Conservation (phyloP, 352 stramenopile species). For the Peronospora tabacina region DNA sequence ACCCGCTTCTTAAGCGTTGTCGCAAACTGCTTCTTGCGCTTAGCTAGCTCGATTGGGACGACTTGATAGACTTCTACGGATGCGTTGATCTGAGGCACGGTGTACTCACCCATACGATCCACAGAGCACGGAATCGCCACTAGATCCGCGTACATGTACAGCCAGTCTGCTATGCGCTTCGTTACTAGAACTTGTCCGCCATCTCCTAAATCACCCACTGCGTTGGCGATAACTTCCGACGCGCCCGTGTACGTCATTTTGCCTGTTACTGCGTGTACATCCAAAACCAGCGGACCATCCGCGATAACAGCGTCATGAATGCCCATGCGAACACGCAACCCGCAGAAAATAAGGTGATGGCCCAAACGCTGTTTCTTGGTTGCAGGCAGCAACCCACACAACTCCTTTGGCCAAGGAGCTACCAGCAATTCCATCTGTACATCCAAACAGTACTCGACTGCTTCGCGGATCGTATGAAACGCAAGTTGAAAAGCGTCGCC, state of each 20-base stretch:
- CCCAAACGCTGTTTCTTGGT: slow-evolving; percentile 33
- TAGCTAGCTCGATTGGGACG: slow-evolving; percentile 21
- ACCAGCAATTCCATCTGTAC: slow-evolving; percentile 44
- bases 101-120: slow-evolving; percentile 35
- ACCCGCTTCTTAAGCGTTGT: slow-evolving; percentile 28
- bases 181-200: slow-evolving; percentile 54
- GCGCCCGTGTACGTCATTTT: slow-evolving; percentile 55
- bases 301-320: slow-evolving; percentile 40
- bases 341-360: slow-evolving; percentile 35
- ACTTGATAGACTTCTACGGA: slow-evolving; percentile 40
- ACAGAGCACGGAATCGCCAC: slow-evolving; percentile 28
- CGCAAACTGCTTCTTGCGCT: slow-evolving; percentile 35
- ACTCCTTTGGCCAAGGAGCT: slow-evolving; percentile 40
- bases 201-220: slow-evolving; percentile 44
- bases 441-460: slow-evolving; percentile 50
- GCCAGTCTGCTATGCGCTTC: slow-evolving; percentile 37
- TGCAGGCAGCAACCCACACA: slow-evolving; percentile 32
- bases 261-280: slow-evolving; percentile 42
- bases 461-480: slow-evolving; percentile 48
- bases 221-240: slow-evolving; percentile 43
- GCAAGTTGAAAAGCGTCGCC: slow-evolving; percentile 52
- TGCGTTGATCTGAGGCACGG: slow-evolving; percentile 31
- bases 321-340: slow-evolving; percentile 51
- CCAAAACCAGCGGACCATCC: slow-evolving; percentile 31
- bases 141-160: slow-evolving; percentile 35